A percentile compares a stretch with the other conserved stretches of the same genome.
Evolutionary conservation across 2,329 filamentous ascomycete species (phyloP).

Genomic region (Pseudogymnoascus sp.): DNA sequence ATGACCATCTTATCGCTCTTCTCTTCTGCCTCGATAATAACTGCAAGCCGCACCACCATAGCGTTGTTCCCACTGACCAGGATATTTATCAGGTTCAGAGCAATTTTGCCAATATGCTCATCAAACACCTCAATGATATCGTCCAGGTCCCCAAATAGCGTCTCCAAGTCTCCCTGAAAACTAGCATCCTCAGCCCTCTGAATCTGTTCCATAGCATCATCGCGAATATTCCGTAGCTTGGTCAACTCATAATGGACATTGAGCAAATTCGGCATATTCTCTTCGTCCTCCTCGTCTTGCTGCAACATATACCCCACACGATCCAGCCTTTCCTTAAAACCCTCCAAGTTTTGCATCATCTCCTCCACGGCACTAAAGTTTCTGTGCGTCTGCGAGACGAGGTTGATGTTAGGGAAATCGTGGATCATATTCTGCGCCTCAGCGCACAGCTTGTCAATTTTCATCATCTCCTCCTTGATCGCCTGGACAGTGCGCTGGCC

Average conservation of each 20-base stretch:
- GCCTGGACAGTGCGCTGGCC: conserved; percentile 85
- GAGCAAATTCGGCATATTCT: conserved; percentile 87
- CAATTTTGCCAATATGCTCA: conserved; percentile 81
- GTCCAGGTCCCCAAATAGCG: conserved; percentile 83
- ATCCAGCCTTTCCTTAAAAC: conserved; percentile 69
- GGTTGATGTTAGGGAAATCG: conserved; percentile 88
- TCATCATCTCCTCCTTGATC: conserved; percentile 98
- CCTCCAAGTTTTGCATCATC: conserved; percentile 86
- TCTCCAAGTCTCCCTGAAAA: conserved; percentile 72
- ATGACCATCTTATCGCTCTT: conserved; percentile 88
- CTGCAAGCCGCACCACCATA: conserved; percentile 80
- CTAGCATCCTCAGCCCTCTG: conserved; percentile 63
- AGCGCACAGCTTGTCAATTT: conserved; percentile 93
- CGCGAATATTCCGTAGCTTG: conserved; percentile 82
- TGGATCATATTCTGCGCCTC: conserved; percentile 96
- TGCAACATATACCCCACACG: conserved; percentile 69
- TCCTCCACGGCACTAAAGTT: conserved; percentile 92
- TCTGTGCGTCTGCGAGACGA: conserved; percentile 86
- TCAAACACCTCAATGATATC: conserved; percentile 91
- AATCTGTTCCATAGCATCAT: conserved; percentile 96
- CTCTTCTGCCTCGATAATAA: conserved; percentile 92
- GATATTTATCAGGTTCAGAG: conserved; percentile 80
- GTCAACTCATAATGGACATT: conserved; percentile 88
- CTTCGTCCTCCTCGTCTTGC: conserved; percentile 75
- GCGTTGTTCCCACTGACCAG: conserved; percentile 81